Percentiles rank a stretch among this genome's conserved stretches.
Conservation (phyloP, 1,284 basidiomycete species). For the Xanthoconium separans region DNA sequence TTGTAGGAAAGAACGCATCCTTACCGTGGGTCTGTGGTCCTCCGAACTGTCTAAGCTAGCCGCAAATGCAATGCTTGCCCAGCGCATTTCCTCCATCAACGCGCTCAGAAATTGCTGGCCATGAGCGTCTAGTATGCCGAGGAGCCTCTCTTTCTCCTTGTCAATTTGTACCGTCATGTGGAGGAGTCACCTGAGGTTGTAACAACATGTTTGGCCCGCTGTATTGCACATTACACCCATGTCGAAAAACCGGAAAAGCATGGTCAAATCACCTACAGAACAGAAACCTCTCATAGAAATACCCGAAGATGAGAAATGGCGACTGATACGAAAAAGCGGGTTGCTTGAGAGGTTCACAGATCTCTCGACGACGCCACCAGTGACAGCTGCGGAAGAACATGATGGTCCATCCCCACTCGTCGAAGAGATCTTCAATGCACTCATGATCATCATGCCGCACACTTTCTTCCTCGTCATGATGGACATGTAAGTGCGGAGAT, state of each 20-base stretch:
- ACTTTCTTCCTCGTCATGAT: conserved; percentile 70
- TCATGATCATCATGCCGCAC: conserved; percentile 65
- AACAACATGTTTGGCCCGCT: conserved; percentile 8
- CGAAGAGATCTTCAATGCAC: conserved; percentile 68
- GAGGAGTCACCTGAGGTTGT: neutral
- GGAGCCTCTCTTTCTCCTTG: conserved; percentile 39
- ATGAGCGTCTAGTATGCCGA: conserved; percentile 60
- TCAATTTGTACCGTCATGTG: conserved; percentile 25
- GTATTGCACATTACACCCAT: conserved; percentile 16
- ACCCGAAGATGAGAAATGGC: conserved; percentile 74
- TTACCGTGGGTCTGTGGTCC: conserved; percentile 97
- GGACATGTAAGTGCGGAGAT: conserved; percentile 62
- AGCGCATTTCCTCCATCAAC: conserved; percentile 95
- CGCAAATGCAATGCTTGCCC: conserved; percentile 98
- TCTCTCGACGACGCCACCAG: neutral
- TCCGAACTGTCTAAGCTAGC: conserved; percentile 98
- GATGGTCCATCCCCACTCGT: conserved; percentile 47
- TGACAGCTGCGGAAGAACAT: conserved; percentile 19
- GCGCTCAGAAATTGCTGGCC: conserved; percentile 61
- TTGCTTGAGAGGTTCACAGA: conserved; percentile 49
- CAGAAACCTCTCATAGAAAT: conserved; percentile 44
- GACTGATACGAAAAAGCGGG: conserved; percentile 66
- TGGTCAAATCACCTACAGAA: conserved; percentile 17
- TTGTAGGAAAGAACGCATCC: conserved; percentile 68
- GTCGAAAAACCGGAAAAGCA: conserved; percentile 41